phyloP scores from a whole-genome alignment of 192 early-diverging fungal genomes.

The Coemansia brasiliensis region DNA sequence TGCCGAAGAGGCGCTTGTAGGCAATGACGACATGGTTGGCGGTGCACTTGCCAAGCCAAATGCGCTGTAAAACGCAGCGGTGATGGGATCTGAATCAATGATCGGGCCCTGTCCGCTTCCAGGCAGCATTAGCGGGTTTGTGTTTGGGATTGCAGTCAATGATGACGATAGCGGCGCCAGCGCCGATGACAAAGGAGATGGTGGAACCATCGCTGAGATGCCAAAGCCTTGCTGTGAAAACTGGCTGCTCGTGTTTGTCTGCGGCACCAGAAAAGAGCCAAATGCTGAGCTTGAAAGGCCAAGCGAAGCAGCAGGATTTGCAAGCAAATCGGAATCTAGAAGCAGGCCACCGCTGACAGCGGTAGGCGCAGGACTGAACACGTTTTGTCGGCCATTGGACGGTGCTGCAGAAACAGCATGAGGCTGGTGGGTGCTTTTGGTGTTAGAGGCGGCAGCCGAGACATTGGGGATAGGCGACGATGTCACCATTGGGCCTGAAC shows the following conservation, averaged over 20 bases:
- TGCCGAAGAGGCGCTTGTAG: constrained; percentile 1
- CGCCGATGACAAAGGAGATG: not conserved
- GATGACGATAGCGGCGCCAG: not conserved
- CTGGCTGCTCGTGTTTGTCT: constrained; percentile 3
- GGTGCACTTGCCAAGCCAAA: constrained; percentile 31
- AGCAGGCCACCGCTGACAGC: constrained; percentile 35
- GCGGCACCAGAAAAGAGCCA: constrained; percentile 25
- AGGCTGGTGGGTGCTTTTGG: not conserved
- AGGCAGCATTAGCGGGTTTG: constrained; percentile 55
- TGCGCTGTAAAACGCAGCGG: constrained; percentile 49
- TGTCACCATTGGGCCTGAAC: constrained; percentile 8
- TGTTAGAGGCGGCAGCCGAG: not conserved
- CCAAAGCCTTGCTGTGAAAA: constrained; percentile 5
- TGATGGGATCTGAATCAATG: constrained; percentile 38
- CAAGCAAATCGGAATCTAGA: constrained; percentile 32
- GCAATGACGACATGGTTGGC: constrained; percentile 2
- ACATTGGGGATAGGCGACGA: constrained; percentile 8
- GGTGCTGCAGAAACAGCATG: not conserved
- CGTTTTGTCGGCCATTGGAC: not conserved
- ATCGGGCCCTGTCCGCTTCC: constrained; percentile 47
- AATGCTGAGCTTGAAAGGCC: constrained; percentile 26
- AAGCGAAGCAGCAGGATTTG: constrained; percentile 16
- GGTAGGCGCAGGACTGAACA: constrained; percentile 21
- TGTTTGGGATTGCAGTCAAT: constrained; percentile 34
- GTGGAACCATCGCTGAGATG: constrained; percentile 5